Evolutionary conservation across 176 grass and related monocot genomes (phyloP), one percentile per base, ranked within the genome.

Genomic region (Hsuehochloa calcarea): DNA sequence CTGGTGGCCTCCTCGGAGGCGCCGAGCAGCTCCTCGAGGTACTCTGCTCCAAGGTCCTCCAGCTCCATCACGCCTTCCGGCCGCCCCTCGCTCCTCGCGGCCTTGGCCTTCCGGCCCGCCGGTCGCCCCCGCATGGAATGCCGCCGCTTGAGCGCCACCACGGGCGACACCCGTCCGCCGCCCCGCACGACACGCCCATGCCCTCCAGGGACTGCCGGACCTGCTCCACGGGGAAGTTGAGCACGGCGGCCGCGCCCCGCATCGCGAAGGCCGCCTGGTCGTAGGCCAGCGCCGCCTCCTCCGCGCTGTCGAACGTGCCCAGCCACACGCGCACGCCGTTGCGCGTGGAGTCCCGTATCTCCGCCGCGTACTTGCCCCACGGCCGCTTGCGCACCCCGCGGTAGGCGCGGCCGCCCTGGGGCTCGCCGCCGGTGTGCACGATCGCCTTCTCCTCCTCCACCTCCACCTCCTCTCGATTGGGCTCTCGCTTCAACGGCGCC

Each of bases 341-440:
- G 77, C 92, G 84, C 61, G 85, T 94, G 10, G 92, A 94, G 77
- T 94, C 92, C 17, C 92, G 46, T 47, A 94, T 94, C 85, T 94
- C 93, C 49, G 93, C 93, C 16, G 90, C 93, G 65, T 78, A 94
- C 75, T 92, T 94, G 45, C 93, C 93, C 93, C 93, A 94, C 2
- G 92, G 92, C 45, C 92, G 85, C 69, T 86, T 86, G 6, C 90
- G 84, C 62, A 94, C 92, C 4, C 92, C 92, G 62, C 92, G 77
- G 88, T 85, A 94, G 7, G 58, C 20, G 46, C 20, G 73, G 10
- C 14, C 9, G 9, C 63, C 27, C 72, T 22, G 15, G 9, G 19
- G 11, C 11, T 16, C 56, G 17, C 34, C 44, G 22, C 23, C 23
- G 43, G 19, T 5, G 31, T 19, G 44, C 55, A 8, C 55, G 8